phyloP scores from a whole-genome alignment of 257 asterid species.

The Lycium ferocissimum region DNA sequence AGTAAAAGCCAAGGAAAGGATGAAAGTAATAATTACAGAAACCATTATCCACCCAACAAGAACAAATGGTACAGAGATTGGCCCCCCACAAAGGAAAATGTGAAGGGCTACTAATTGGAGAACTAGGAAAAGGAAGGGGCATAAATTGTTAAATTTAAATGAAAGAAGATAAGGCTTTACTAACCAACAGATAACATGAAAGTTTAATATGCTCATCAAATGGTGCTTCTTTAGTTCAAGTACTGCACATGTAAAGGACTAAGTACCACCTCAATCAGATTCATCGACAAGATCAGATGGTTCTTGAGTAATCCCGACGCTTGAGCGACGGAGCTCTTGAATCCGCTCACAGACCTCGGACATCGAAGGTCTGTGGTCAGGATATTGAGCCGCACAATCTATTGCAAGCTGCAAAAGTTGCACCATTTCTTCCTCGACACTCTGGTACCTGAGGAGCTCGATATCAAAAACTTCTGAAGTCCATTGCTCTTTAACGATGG shows the following conservation, averaged over 20 bases:
- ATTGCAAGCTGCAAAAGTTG: conserved; percentile 50
- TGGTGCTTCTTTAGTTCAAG: conserved; percentile 19
- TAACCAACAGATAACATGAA: conserved; percentile 30
- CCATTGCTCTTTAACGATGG: conserved; percentile 51
- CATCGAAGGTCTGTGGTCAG: conserved; percentile 48
- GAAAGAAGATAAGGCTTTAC: conserved; percentile 25
- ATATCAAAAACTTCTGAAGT: conserved; percentile 51
- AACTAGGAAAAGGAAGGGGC: conserved; percentile 21
- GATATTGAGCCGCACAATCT: conserved; percentile 51
- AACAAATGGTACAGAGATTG: conserved; percentile 29
- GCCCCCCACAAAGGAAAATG: conserved; percentile 32
- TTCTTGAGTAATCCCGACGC: conserved; percentile 26
- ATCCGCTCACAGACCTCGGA: conserved; percentile 43
- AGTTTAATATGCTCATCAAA: conserved; percentile 31
- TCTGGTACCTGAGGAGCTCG: conserved; percentile 47
- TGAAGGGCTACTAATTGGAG: conserved; percentile 33
- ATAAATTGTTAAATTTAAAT: conserved; percentile 28
- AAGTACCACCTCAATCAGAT: conserved; percentile 35
- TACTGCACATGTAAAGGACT: conserved; percentile 3
- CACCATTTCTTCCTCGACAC: conserved; percentile 52
- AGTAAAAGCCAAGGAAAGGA: conserved; percentile 49
- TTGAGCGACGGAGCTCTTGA: conserved; percentile 41
- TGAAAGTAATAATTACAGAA: conserved; percentile 44
- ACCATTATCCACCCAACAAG: conserved; percentile 44
- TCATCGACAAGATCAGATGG: conserved; percentile 43